These are phyloP conservation scores for Pichia sp. DNA, from an alignment of 1,139 yeast genomes.

Conservation along the genomic window DNA sequence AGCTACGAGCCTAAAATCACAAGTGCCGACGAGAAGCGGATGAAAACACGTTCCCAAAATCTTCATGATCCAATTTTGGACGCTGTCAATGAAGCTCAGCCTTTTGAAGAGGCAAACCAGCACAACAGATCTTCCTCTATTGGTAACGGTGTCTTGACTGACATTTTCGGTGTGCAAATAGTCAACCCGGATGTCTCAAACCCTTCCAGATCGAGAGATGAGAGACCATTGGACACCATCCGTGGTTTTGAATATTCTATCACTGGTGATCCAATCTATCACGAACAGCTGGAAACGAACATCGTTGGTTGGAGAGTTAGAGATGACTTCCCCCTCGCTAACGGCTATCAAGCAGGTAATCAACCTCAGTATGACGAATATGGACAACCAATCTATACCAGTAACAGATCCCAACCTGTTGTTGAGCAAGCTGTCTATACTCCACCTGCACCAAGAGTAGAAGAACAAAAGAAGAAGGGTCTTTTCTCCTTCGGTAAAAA, in stretches of 20 bases:
- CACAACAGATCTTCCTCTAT: slow-evolving; percentile 34
- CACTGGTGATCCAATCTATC: slow-evolving; percentile 73
- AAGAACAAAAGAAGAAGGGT: slow-evolving; percentile 62
- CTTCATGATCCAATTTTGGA: slow-evolving; percentile 84
- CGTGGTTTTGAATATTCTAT: slow-evolving; percentile 88
- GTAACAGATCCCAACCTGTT: slow-evolving; percentile 13
- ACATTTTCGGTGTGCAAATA: slow-evolving; percentile 79
- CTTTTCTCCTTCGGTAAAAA: slow-evolving; percentile 58
- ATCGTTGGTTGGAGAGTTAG: slow-evolving; percentile 74
- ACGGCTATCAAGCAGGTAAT: slow-evolving; percentile 29
- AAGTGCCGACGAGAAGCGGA: slow-evolving; percentile 39
- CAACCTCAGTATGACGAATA: slow-evolving; percentile 25
- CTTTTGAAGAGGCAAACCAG: slow-evolving; percentile 66
- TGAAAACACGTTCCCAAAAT: slow-evolving; percentile 53
- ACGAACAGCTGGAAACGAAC: slow-evolving; percentile 73
- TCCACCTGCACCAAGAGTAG: slow-evolving; percentile 41
- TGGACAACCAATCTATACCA: slow-evolving; percentile 24
- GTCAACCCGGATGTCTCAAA: slow-evolving; percentile 75
- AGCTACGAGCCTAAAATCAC: slow-evolving; percentile 33
- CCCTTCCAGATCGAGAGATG: slow-evolving; percentile 88
- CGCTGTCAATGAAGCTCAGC: slow-evolving; percentile 94
- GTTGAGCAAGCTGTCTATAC: slow-evolving; percentile 60
- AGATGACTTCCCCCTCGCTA: slow-evolving; percentile 41
- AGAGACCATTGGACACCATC: slow-evolving; percentile 93
- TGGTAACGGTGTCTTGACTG: slow-evolving; percentile 45